phyloP scores from a whole-genome alignment of 192 early-diverging fungal genomes.

The Gonapodya prolifera region DNA sequence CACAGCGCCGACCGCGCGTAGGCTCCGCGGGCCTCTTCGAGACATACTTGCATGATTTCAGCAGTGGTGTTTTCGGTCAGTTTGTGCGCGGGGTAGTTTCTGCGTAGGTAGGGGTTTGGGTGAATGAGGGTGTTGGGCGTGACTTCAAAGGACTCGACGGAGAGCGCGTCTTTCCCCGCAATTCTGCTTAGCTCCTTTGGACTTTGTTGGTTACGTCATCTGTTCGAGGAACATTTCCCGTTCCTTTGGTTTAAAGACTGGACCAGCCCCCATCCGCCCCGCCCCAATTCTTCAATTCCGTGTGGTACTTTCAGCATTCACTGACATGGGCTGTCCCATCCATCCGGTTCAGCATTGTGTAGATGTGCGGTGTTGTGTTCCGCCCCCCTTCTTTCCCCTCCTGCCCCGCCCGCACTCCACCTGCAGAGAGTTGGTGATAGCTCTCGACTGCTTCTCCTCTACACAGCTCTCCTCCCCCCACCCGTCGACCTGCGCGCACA shows the following conservation, averaged over 20 bases:
- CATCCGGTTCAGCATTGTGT: no score
- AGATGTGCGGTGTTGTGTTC: no score
- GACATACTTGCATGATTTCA: conserved; percentile 94
- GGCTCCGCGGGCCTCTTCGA: conserved; percentile 76
- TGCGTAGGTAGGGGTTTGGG: conserved; percentile 11
- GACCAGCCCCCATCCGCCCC: no score
- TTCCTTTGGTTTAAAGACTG: neutral
- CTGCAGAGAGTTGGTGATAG: neutral
- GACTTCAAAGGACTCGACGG: neutral
- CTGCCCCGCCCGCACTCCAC: neutral
- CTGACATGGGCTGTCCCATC: no score
- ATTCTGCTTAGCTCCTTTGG: neutral
- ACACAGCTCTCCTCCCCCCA: no score
- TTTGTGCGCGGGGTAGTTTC: conserved; percentile 71
- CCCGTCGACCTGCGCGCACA: no score
- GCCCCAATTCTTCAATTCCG: no score
- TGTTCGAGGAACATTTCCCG: no score
- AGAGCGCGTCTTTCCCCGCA: no score
- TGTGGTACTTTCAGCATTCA: no score
- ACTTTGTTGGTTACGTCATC: neutral
- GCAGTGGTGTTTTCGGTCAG: conserved; percentile 87
- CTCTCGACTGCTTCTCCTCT: no score
- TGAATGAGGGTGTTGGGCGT: neutral
- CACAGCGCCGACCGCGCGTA: conserved; percentile 15
- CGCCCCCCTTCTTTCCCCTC: neutral